phyloP scores from a whole-genome alignment of 2,329 filamentous ascomycete species.

The Tolypocladium cylindrosporum region DNA sequence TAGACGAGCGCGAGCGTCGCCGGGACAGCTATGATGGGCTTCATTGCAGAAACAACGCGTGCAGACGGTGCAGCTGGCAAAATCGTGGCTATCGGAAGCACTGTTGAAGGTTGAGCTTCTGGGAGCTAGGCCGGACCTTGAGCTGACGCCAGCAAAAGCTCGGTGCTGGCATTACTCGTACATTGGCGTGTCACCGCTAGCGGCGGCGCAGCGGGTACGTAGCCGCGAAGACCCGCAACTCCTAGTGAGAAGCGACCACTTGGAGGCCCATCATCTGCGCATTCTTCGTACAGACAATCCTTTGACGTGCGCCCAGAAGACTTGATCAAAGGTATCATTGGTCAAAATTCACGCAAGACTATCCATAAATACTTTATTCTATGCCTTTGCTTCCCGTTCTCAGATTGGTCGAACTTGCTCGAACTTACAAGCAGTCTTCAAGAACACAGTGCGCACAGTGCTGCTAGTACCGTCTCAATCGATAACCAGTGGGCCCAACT shows the following conservation, averaged over 20 bases:
- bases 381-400: too few relatives aligned
- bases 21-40: slow-evolving; percentile 45
- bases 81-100: not conserved
- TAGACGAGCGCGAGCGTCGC: slow-evolving; percentile 51
- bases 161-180: too few relatives aligned
- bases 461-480: not conserved
- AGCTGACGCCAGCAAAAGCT: not conserved
- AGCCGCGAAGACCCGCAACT: not conserved
- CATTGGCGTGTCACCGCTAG: not conserved
- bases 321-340: too few relatives aligned
- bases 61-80: not conserved
- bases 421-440: not conserved
- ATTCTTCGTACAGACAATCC: too few relatives aligned
- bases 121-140: not conserved
- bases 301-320: too few relatives aligned
- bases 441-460: not conserved
- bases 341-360: too few relatives aligned
- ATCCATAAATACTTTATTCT: too few relatives aligned
- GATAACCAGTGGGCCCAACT: not conserved
- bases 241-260: not conserved
- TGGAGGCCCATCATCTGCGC: not conserved
- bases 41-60: slow-evolving; percentile 33
- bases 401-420: too few relatives aligned
- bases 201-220: not conserved
- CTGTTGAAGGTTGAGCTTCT: not conserved